Evolutionary conservation across 2,329 filamentous ascomycete genomes (phyloP).

Genomic region (Cryoendolithus antarcticus): DNA sequence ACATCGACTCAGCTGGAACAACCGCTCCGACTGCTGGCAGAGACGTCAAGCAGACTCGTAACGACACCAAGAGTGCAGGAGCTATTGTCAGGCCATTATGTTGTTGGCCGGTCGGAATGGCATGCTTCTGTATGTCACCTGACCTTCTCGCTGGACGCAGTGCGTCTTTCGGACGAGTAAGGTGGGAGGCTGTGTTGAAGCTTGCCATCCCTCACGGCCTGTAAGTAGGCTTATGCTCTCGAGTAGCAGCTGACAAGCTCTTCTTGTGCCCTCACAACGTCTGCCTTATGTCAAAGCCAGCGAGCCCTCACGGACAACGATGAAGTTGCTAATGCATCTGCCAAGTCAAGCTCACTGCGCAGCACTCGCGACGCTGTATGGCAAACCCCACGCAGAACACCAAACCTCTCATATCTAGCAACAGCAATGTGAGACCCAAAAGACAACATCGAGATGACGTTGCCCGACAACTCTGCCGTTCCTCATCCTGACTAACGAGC

Average conservation of each 20-base stretch:
- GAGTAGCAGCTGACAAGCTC: conserved; percentile 20
- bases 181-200: conserved; percentile 17
- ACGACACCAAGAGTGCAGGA: conserved; percentile 16
- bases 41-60: neutral
- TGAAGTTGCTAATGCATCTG: conserved; percentile 20
- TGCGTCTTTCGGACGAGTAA: conserved; percentile 49
- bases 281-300: conserved; percentile 2
- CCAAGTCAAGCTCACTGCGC: conserved; percentile 12
- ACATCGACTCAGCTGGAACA: no score
- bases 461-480: neutral
- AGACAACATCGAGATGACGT: no score
- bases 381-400: conserved; percentile 14
- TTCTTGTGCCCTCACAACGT: conserved; percentile 16
- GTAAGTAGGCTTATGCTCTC: conserved; percentile 32
- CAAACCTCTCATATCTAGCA: conserved; percentile 7
- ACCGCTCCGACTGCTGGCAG: no score
- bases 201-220: conserved; percentile 22
- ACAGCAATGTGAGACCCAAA: conserved; percentile 8
- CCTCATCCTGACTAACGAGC: neutral
- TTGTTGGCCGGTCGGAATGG: conserved; percentile 17
- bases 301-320: conserved; percentile 16
- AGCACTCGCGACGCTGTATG: conserved; percentile 24
- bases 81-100: conserved; percentile 16
- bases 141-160: conserved; percentile 43
- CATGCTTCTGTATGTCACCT: conserved; percentile 31